These are phyloP conservation scores for Chromosphaera perkinsii DNA, from an alignment of 208 protist genomes.

Conservation along the genomic window DNA sequence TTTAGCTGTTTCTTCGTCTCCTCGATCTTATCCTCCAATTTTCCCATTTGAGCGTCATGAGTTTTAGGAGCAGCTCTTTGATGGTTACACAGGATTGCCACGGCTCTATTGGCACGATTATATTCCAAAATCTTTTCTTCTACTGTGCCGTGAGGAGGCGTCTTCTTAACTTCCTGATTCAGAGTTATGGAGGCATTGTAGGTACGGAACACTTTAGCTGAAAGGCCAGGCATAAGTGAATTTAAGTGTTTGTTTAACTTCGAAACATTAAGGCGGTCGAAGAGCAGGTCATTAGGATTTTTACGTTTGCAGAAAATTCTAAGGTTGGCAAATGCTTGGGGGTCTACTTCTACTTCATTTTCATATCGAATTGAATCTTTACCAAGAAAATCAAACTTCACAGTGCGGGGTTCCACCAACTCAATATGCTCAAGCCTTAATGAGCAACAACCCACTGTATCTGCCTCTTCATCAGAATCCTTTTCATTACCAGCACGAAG, in stretches of 20 bases:
- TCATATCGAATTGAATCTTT: slow-evolving; percentile 95
- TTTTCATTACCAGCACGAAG: slow-evolving; percentile 99
- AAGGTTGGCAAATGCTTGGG: slow-evolving; percentile 82
- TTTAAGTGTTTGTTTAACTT: slow-evolving; percentile 92
- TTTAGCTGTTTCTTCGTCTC: slow-evolving; percentile 60
- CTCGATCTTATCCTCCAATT: slow-evolving; percentile 57
- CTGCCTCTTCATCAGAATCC: slow-evolving; percentile 31
- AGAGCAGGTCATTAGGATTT: slow-evolving; percentile 71
- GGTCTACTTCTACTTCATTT: slow-evolving; percentile 72
- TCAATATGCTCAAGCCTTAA: slow-evolving; percentile 92
- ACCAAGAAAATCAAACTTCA: slow-evolving; percentile 92
- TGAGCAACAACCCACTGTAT: slow-evolving; percentile 91
- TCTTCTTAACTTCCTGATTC: slow-evolving; percentile 80
- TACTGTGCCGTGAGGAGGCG: slow-evolving; percentile 48
- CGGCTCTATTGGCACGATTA: slow-evolving; percentile 92
- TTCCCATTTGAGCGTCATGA: slow-evolving; percentile 66
- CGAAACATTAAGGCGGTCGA: slow-evolving; percentile 71
- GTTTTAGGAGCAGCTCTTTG: slow-evolving; percentile 66
- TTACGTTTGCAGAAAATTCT: slow-evolving; percentile 70
- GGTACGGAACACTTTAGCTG: slow-evolving; percentile 98
- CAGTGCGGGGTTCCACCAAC: slow-evolving; percentile 27
- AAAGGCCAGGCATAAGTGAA: slow-evolving; percentile 87
- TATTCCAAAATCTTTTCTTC: slow-evolving; percentile 89
- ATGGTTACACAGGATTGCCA: slow-evolving; percentile 99
- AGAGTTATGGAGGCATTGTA: slow-evolving; percentile 97